Evolutionary conservation across 176 grass and related monocot genomes (phyloP).

Genomic region (Thinopyrum elongatum): DNA sequence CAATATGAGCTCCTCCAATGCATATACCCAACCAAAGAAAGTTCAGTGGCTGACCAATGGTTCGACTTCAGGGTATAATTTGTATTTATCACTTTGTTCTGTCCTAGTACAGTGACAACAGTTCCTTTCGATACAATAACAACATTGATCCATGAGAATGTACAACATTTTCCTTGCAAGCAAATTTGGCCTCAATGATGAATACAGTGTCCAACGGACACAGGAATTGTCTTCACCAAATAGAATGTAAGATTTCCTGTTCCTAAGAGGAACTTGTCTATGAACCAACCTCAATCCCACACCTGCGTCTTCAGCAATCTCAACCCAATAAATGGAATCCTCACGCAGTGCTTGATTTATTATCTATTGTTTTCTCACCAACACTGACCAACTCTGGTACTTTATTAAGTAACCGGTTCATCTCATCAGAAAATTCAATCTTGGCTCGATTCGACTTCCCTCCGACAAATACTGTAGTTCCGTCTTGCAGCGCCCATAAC

Average conservation of each 20-base stretch:
- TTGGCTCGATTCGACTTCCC: conserved; percentile 90
- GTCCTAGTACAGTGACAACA: background rate
- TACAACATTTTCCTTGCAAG: background rate
- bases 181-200: background rate
- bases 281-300: background rate
- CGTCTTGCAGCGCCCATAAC: conserved; percentile 98
- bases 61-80: background rate
- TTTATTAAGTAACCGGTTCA: conserved; percentile 78
- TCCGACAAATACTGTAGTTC: conserved; percentile 70
- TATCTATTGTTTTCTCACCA: conserved; percentile 35
- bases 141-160: background rate
- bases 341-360: conserved; percentile 26
- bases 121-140: background rate
- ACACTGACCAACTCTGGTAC: conserved; percentile 64
- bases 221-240: background rate
- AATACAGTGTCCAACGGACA: background rate
- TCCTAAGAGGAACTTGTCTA: background rate
- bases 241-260: background rate
- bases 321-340: background rate
- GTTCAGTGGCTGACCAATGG: no score
- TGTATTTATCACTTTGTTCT: background rate
- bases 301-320: background rate
- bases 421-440: conserved; percentile 82
- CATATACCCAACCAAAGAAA: no score
- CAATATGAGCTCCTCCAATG: no score